Percentiles rank a stretch among this genome's conserved stretches.
phyloP scores from a whole-genome alignment of 1,284 basidiomycete species.

The Fomitopsis pinicola region DNA sequence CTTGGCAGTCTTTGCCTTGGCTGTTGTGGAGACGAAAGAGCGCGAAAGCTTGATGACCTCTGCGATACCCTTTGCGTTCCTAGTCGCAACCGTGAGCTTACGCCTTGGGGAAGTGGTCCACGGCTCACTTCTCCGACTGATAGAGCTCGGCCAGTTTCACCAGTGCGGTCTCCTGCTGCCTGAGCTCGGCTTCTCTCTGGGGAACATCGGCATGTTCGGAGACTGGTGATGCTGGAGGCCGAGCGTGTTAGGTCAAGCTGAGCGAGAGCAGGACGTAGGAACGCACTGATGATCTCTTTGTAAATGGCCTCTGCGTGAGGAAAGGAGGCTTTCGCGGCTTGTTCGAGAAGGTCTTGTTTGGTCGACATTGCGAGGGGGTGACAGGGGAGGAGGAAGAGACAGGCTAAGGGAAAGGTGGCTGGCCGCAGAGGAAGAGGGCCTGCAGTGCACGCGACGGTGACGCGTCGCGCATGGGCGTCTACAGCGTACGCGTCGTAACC shows the following conservation, averaged over 20 bases:
- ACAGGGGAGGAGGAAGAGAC: slow-evolving; percentile 11
- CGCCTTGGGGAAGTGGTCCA: not conserved
- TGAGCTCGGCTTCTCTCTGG: slow-evolving; percentile 55
- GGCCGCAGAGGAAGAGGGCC: slow-evolving; percentile 9
- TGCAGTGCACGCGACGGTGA: slow-evolving; percentile 24
- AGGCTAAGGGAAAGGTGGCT: slow-evolving; percentile 10
- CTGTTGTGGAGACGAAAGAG: slow-evolving; percentile 90
- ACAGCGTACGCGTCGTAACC: slow-evolving; percentile 10
- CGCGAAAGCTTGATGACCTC: slow-evolving; percentile 85
- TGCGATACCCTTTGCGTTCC: slow-evolving; percentile 83
- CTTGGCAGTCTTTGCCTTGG: slow-evolving; percentile 98
- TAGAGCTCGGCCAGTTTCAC: slow-evolving; percentile 87
- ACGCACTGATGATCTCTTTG: slow-evolving; percentile 55
- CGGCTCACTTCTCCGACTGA: slow-evolving; percentile 73
- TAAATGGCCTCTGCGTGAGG: slow-evolving; percentile 63
- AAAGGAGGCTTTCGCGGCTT: slow-evolving; percentile 46
- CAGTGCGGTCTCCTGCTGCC: slow-evolving; percentile 85
- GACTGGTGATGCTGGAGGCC: slow-evolving; percentile 14
- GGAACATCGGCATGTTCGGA: slow-evolving; percentile 19
- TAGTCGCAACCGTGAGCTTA: slow-evolving; percentile 25
- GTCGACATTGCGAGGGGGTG: slow-evolving; percentile 25
- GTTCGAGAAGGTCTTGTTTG: slow-evolving; percentile 44
- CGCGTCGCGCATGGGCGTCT: slow-evolving; percentile 41
- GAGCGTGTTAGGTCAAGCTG: not conserved
- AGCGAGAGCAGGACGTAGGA: not conserved